These are phyloP conservation scores for Nemania abortiva DNA, from an alignment of 2,329 filamentous ascomycete genomes.

Conservation along the genomic window DNA sequence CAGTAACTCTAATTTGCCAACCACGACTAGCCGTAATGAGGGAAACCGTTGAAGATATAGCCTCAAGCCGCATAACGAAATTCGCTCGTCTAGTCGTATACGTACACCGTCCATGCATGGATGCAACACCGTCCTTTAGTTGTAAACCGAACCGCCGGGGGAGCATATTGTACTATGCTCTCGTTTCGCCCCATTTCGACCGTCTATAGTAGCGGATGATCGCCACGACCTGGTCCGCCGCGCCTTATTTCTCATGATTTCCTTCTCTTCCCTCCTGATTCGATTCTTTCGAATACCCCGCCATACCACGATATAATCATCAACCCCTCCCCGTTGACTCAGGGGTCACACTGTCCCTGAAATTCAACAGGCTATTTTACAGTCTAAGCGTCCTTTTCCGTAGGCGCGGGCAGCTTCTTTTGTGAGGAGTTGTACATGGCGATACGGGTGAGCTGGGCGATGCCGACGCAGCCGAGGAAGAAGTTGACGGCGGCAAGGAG, in stretches of 20 bases:
- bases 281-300: not conserved
- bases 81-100: not conserved
- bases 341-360: not conserved
- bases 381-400: conserved; percentile 16
- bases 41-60: not conserved
- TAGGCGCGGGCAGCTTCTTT: conserved; percentile 57
- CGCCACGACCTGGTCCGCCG: not conserved
- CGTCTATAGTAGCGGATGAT: conserved; percentile 17
- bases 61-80: not conserved
- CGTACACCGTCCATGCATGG: not conserved
- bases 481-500: conserved; percentile 98
- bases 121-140: conserved; percentile 18
- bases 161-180: conserved; percentile 24
- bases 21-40: not conserved
- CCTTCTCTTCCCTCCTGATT: not conserved
- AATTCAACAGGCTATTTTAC: conserved; percentile 24
- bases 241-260: not conserved
- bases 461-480: conserved; percentile 90
- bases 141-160: conserved; percentile 7
- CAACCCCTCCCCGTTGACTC: not conserved
- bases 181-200: not conserved
- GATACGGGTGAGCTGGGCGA: conserved; percentile 85
- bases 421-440: conserved; percentile 71
- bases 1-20: conserved; percentile 2
- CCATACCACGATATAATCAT: not conserved